Evolutionary conservation across 148 eudicot species (phyloP), one percentile per base, ranked within the genome.

Genomic region (Hydrangea macrophylla): DNA sequence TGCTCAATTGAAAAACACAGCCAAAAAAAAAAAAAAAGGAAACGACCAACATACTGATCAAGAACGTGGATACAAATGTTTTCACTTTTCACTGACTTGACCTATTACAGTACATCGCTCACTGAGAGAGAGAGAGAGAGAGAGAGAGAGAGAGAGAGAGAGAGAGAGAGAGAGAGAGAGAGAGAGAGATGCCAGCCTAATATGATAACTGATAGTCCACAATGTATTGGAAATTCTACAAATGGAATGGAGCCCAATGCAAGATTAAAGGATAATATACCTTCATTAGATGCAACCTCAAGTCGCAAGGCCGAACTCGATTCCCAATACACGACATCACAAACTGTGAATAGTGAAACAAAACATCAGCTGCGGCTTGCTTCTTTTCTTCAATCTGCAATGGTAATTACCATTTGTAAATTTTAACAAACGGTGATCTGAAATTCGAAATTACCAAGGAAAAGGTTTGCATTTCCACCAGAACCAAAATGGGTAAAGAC

Each of bases 241-340:
- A 15, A 42, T 18, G 3, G 42, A 36, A 53, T 17, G 20, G 22
- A 35, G 6, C 18, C 9, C 11, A 25, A 62, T 0, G 27, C 13
- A 32, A 53, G 35, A 25, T 12, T 8, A 33, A 27, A 9, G 18
- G 3, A 26, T 3, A 26, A 37, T 68, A n/a, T 79, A 89, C 96
- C 96, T 89, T 92, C 93, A 92, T 84, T 53, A 92, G 84, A 81
- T 92, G 96, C 85, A 87, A 66, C 73, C 96, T 82, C 75, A 92
- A 68, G 77, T 89, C 91, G 48, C 89, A 87, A 56, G 98, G 93
- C 45, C 93, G 90, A 78, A 76, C 91, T 64, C 84, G 89, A 76
- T 81, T 84, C 13, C 98, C 96, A 54, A 89, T 79, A 68, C 93
- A 87, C 0, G 90, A 87, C 62, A 90, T 56, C 6, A 75, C 92